Evolutionary conservation across 441 rosid genomes (phyloP).

Genomic region (Gossypium davidsonii): DNA sequence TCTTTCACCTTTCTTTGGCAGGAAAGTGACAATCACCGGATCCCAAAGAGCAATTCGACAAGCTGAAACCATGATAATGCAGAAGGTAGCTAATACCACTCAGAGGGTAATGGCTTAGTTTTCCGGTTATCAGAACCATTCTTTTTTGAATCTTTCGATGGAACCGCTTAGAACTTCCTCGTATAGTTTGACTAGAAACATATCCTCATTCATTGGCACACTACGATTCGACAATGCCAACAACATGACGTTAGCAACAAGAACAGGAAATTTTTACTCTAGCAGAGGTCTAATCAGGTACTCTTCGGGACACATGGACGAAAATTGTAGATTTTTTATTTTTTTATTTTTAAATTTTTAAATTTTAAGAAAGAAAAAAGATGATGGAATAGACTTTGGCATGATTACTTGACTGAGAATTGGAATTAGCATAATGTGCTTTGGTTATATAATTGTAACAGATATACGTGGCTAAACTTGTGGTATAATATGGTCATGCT

Average conservation of each 20-base stretch:
- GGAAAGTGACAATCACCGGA: slow-evolving; percentile 94
- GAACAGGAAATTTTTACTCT: slow-evolving; percentile 8
- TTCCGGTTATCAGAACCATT: slow-evolving; percentile 14
- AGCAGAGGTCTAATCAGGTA: slow-evolving; percentile 24
- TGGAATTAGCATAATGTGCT: slow-evolving; percentile 18
- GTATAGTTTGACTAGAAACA: slow-evolving; percentile 10
- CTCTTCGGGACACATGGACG: slow-evolving; percentile 16
- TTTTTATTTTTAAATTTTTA: not conserved
- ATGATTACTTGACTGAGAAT: slow-evolving; percentile 6
- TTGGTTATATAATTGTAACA: slow-evolving; percentile 25
- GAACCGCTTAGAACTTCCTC: slow-evolving; percentile 12
- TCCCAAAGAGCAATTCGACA: slow-evolving; percentile 75
- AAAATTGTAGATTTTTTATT: not conserved
- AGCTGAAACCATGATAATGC: slow-evolving; percentile 90
- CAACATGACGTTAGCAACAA: slow-evolving; percentile 11
- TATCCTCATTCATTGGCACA: slow-evolving; percentile 9
- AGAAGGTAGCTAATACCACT: slow-evolving; percentile 81
- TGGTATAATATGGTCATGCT: not conserved
- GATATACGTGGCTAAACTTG: slow-evolving; percentile 3
- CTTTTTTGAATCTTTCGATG: slow-evolving; percentile 17
- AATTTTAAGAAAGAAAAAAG: not conserved
- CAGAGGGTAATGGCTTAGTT: slow-evolving; percentile 60
- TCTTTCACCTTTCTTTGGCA: slow-evolving; percentile 22
- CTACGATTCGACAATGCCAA: slow-evolving; percentile 17
- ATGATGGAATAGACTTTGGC: slow-evolving; percentile 11